Base-by-base conservation (phyloP, 768 basidiomycete genomes). In the Trametopsis cervina region DNA sequence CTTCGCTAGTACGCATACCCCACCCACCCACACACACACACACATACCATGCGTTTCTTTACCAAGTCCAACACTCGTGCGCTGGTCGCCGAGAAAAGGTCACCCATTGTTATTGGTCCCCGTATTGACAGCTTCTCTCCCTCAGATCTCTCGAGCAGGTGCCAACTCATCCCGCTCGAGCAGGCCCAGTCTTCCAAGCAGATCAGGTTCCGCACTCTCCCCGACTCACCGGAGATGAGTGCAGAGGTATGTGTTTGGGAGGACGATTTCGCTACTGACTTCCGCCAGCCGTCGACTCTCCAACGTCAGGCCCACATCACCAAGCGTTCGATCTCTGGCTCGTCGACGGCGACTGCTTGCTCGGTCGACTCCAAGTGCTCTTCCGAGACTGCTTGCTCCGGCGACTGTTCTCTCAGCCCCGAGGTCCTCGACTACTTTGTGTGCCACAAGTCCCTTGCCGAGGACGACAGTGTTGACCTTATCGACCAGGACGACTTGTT, bases 41-140 rank as follows among this genome's bases (percentile, higher is more conserved):
- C n/a, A n/a, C n/a, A n/a, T n/a, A 29, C 45, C 20, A 46, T 39
- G 45, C 36, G 35, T 12, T 46, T 46, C 36, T 46, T 46, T 23
- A 4, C 27, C 3, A 46, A 46, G 22, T 9, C 13, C 15, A 24
- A 21, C 37, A 33, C 29, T 33, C 29, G 22, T 11, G n/a, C 45
- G 37, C 35, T 18, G 21, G 21, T 33, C 29, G 45, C 45, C 33
- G 23, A 2, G 2, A 39, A 46, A 21, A 37, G 22, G 21, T 29
- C 25, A 22, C 43, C 27, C 5, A 29, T 25, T 4, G 26, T 40
- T n/a, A 41, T 40, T 39, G 24, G 36, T 39, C 12, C 23, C 12
- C 7, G 9, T 37, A 3, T 46, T 15, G 29, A 33, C 7, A 7
- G 29, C 29, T 33, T 7, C n/a, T 18, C 39, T 40, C n/a, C 39